Conservation (phyloP, 2,329 filamentous ascomycete species). For the Botryotinia calthae region DNA sequence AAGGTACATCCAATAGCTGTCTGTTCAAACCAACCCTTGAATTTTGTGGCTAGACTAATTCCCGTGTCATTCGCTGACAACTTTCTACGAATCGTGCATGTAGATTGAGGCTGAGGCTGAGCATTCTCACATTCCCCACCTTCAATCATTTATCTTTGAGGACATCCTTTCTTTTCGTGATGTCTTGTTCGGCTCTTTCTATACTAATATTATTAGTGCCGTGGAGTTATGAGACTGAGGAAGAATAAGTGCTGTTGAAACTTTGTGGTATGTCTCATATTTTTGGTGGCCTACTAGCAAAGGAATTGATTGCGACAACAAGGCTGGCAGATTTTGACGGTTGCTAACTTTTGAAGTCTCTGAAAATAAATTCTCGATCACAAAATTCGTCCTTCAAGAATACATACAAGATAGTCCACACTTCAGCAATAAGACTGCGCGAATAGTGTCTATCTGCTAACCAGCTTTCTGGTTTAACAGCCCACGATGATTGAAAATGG, state of each 20-base stretch:
- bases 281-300: too few species aligned
- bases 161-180: background rate
- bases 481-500: background rate
- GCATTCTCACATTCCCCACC: background rate
- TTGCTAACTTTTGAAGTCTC: background rate
- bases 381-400: background rate
- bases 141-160: background rate
- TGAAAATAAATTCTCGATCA: background rate
- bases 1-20: background rate
- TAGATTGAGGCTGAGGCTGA: background rate
- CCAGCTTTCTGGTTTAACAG: background rate
- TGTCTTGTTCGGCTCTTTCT: background rate
- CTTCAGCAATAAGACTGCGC: background rate
- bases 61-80: background rate
- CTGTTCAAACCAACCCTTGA: background rate
- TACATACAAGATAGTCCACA: background rate
- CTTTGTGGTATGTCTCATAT: background rate
- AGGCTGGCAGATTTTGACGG: background rate
- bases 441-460: background rate
- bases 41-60: background rate
- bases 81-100: background rate
- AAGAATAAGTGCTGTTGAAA: background rate
- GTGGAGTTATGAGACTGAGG: background rate
- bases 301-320: background rate
- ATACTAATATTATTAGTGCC: background rate